Conservation (phyloP, 2,329 filamentous ascomycete genomes). For the Alternaria burnsii region DNA sequence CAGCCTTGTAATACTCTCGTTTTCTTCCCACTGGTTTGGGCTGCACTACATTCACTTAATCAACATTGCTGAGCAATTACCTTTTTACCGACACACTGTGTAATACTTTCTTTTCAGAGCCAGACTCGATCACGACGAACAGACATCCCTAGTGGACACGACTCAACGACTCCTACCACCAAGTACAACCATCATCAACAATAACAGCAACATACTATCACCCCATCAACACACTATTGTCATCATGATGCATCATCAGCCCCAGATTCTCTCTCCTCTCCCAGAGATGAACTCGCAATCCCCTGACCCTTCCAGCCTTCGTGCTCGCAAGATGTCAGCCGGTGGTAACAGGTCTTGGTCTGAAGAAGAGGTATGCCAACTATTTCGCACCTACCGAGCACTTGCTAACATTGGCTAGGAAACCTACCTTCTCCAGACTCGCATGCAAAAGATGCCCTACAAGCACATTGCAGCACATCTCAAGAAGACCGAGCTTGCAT, state of each 20-base stretch:
- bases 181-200: conserved; percentile 23
- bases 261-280: conserved; percentile 50
- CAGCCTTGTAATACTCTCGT: conserved; percentile 58
- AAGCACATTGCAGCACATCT: conserved; percentile 87
- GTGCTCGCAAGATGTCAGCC: conserved; percentile 73
- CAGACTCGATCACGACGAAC: conserved; percentile 60
- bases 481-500: conserved; percentile 88
- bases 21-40: conserved; percentile 64
- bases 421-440: conserved; percentile 82
- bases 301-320: conserved; percentile 59
- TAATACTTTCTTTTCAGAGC: conserved; percentile 52
- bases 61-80: conserved; percentile 9
- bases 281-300: conserved; percentile 47
- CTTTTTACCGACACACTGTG: conserved; percentile 40
- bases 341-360: conserved; percentile 84
- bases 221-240: conserved; percentile 1
- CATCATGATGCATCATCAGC: conserved; percentile 51
- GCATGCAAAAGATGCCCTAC: conserved; percentile 88
- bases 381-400: not conserved
- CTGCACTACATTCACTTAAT: conserved; percentile 60
- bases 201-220: conserved; percentile 2
- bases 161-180: conserved; percentile 29
- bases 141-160: conserved; percentile 36
- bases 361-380: conserved; percentile 75
- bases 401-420: conserved; percentile 64